Conservation (phyloP, 1,139 yeast genomes). For the Magnusiomyces clavatus region DNA sequence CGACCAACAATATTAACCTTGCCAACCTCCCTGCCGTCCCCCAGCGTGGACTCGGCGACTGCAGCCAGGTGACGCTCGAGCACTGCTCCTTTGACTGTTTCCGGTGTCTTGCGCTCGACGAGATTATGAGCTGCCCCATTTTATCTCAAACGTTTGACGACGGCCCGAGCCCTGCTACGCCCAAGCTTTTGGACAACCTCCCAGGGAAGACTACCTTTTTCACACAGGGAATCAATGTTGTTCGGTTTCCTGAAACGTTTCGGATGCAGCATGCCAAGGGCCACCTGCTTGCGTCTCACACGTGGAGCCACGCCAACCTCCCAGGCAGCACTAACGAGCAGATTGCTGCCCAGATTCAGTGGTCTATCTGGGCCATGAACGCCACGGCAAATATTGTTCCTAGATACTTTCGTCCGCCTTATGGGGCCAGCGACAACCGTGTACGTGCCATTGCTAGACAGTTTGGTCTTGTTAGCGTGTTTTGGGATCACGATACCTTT, state of each 20-base stretch:
- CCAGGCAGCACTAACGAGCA: constrained; percentile 73
- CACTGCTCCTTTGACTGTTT: constrained; percentile 83
- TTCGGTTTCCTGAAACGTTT: constrained; percentile 69
- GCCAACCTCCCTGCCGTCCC: constrained; percentile 42
- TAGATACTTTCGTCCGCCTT: constrained; percentile 92
- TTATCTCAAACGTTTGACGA: constrained; percentile 89
- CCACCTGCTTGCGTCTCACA: constrained; percentile 80
- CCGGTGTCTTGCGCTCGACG: constrained; percentile 72
- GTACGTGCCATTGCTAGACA: constrained; percentile 71
- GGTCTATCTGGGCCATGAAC: constrained; percentile 98
- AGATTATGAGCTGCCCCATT: constrained; percentile 60
- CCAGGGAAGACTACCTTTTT: constrained; percentile 64
- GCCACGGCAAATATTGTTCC: constrained; percentile 89
- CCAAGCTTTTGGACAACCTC: constrained; percentile 47
- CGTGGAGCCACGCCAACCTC: constrained; percentile 86
- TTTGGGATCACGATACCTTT: constrained; percentile 89
- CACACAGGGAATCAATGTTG: constrained; percentile 74
- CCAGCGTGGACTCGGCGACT: constrained; percentile 51
- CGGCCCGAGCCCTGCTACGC: constrained; percentile 78
- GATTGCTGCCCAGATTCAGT: constrained; percentile 79
- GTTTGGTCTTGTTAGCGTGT: constrained; percentile 79
- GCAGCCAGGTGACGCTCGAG: constrained; percentile 41
- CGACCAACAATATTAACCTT: constrained; percentile 62
- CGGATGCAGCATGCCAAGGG: constrained; percentile 49
- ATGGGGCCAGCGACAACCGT: constrained; percentile 87